These are phyloP conservation scores for Panicum virgatum DNA, from an alignment of 202 grass and related monocot genomes.

Conservation along the genomic window DNA sequence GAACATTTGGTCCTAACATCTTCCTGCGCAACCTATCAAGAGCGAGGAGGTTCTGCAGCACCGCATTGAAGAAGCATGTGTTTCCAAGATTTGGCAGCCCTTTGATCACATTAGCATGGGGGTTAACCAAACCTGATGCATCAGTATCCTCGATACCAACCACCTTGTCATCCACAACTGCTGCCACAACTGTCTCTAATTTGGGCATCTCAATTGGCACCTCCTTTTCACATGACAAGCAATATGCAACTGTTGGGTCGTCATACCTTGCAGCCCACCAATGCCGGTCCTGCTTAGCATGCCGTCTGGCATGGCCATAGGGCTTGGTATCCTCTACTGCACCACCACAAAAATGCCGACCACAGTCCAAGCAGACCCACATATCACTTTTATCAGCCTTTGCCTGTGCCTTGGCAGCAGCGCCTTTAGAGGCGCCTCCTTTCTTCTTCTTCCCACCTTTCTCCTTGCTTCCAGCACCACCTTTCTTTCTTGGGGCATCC, in stretches of 20 bases:
- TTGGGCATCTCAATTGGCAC: slow-evolving; percentile 67
- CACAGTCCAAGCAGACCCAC: slow-evolving; percentile 92
- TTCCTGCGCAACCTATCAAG: slow-evolving; percentile 68
- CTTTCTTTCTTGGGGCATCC: slow-evolving; percentile 60
- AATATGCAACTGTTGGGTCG: slow-evolving; percentile 58
- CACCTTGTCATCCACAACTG: slow-evolving; percentile 25
- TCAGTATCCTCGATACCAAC: slow-evolving; percentile 9
- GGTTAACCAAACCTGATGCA: slow-evolving; percentile 13
- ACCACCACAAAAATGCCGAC: slow-evolving; percentile 76
- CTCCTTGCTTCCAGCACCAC: slow-evolving; percentile 47
- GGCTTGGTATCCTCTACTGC: slow-evolving; percentile 58
- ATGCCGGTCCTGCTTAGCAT: slow-evolving; percentile 89
- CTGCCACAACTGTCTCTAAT: slow-evolving; percentile 31
- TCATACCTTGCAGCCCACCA: slow-evolving; percentile 64
- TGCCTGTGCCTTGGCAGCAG: slow-evolving; percentile 40
- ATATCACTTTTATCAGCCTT: slow-evolving; percentile 41
- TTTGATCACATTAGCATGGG: slow-evolving; percentile 56
- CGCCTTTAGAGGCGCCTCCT: slow-evolving; percentile 32
- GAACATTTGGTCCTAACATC: slow-evolving; percentile 53
- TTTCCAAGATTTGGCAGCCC: slow-evolving; percentile 90
- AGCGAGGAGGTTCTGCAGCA: slow-evolving; percentile 77
- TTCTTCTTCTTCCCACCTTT: slow-evolving; percentile 76
- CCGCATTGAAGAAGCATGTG: slow-evolving; percentile 96
- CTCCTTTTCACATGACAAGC: slow-evolving; percentile 68
- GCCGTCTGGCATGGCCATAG: slow-evolving; percentile 88